phyloP scores from a whole-genome alignment of 2,329 filamentous ascomycete species.

The Verticillium zaregamsianum region DNA sequence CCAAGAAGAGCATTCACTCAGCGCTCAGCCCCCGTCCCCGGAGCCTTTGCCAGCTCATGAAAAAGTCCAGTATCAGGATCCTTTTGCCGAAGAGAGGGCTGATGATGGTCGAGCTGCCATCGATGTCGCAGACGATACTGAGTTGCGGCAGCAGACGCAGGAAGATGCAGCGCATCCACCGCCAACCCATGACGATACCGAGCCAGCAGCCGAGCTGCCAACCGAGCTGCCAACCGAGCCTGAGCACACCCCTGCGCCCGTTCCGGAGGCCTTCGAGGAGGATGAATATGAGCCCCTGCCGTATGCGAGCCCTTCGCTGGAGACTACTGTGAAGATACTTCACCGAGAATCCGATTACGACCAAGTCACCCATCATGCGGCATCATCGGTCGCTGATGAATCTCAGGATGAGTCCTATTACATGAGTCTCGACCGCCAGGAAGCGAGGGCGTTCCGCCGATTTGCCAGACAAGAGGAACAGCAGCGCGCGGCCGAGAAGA shows the following conservation, averaged over 20 bases:
- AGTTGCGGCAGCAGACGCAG: constrained; percentile 3
- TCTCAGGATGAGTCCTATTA: constrained; percentile 34
- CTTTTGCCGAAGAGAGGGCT: constrained; percentile 41
- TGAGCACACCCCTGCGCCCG: constrained; percentile 18
- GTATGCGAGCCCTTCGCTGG: constrained; percentile 30
- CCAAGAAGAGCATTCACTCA: constrained; percentile 10
- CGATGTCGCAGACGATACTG: constrained; percentile 34
- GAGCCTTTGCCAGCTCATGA: constrained; percentile 17
- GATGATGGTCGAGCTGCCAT: constrained; percentile 33
- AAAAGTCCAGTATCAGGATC: constrained; percentile 43
- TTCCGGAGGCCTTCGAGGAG: constrained; percentile 28
- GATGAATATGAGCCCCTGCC: constrained; percentile 37
- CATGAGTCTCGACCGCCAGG: constrained; percentile 27
- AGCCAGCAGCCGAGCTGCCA: background rate
- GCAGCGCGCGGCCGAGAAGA: background rate
- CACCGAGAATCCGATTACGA: constrained; percentile 36
- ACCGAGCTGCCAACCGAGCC: constrained; percentile 1
- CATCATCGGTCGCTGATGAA: constrained; percentile 30
- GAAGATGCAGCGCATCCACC: background rate
- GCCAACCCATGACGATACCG: background rate
- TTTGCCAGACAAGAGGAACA: background rate
- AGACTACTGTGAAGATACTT: constrained; percentile 46
- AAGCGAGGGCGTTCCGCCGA: constrained; percentile 1
- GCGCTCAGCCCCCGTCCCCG: constrained; percentile 25
- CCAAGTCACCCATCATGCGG: constrained; percentile 4